These are phyloP conservation scores for Diophrys sp. DNA, from an alignment of 73 alveolate genomes.

Conservation along the genomic window DNA sequence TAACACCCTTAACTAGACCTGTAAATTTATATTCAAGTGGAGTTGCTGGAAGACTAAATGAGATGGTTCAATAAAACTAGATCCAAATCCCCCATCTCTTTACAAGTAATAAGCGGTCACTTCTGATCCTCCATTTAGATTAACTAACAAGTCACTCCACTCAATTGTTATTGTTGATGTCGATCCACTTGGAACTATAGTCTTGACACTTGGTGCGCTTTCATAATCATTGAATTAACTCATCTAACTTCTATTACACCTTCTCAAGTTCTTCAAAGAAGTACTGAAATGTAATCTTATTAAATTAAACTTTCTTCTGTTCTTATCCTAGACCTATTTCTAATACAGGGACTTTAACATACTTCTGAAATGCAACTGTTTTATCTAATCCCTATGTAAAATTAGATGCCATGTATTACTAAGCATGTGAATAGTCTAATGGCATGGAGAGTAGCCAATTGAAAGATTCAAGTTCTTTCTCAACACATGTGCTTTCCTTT, in stretches of 20 bases:
- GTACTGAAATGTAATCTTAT: neutral
- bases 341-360: neutral
- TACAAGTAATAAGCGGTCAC: slow-evolving; percentile 37
- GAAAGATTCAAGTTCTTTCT: neutral
- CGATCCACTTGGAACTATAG: slow-evolving; percentile 17
- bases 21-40: slow-evolving; percentile 38
- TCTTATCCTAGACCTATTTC: neutral
- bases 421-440: slow-evolving; percentile 6
- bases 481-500: slow-evolving; percentile 2
- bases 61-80: slow-evolving; percentile 40
- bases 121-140: slow-evolving; percentile 55
- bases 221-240: neutral
- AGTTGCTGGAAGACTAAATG: slow-evolving; percentile 3
- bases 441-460: slow-evolving; percentile 6
- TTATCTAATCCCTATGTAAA: neutral
- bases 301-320: neutral
- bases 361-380: neutral
- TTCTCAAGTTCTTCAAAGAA: neutral
- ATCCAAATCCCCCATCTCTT: slow-evolving; percentile 41
- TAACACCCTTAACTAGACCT: slow-evolving; percentile 42
- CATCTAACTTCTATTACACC: neutral
- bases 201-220: slow-evolving; percentile 25
- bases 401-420: neutral
- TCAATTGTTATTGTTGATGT: slow-evolving; percentile 16
- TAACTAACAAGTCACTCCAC: slow-evolving; percentile 32